Evolutionary conservation across 2,329 filamentous ascomycete genomes (phyloP).

Genomic region (Epichloe sp.): DNA sequence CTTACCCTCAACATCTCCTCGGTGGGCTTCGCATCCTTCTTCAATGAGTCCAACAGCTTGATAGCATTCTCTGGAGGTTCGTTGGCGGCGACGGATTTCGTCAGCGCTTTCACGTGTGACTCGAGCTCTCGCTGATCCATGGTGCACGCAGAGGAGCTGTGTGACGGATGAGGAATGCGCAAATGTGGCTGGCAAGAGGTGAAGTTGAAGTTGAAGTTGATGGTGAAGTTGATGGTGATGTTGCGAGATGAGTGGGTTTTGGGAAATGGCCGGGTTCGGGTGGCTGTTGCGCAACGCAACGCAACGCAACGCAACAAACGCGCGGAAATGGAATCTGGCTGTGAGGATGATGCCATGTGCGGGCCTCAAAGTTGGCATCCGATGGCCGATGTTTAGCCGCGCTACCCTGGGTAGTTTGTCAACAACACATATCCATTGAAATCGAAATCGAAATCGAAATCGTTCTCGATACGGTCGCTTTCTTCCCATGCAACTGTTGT

Average conservation of each 20-base stretch:
- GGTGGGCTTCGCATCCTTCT: slow-evolving; percentile 67
- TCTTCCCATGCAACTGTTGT: too few species aligned
- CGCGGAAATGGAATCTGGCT: neutral
- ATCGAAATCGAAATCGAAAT: too few species aligned
- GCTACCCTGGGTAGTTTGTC: neutral
- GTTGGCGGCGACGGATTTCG: slow-evolving; percentile 63
- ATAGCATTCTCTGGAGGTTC: slow-evolving; percentile 63
- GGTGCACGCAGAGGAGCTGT: neutral
- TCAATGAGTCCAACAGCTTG: slow-evolving; percentile 61
- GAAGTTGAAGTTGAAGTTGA: neutral
- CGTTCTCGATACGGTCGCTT: too few species aligned
- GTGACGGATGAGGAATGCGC: neutral
- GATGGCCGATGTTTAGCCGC: slow-evolving; percentile 4
- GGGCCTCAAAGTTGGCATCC: neutral
- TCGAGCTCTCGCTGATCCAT: slow-evolving; percentile 80
- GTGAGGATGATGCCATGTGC: neutral
- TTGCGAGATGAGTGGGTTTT: neutral
- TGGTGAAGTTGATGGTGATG: neutral
- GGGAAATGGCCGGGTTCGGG: neutral
- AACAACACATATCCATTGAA: too few species aligned
- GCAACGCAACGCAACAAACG: too few species aligned
- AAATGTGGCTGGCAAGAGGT: neutral
- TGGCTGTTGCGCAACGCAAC: neutral
- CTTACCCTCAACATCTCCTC: slow-evolving; percentile 77
- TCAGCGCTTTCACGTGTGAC: slow-evolving; percentile 62